Evolutionary conservation across 192 early-diverging fungal species (phyloP).

Genomic region (Gaertneriomyces sp.): DNA sequence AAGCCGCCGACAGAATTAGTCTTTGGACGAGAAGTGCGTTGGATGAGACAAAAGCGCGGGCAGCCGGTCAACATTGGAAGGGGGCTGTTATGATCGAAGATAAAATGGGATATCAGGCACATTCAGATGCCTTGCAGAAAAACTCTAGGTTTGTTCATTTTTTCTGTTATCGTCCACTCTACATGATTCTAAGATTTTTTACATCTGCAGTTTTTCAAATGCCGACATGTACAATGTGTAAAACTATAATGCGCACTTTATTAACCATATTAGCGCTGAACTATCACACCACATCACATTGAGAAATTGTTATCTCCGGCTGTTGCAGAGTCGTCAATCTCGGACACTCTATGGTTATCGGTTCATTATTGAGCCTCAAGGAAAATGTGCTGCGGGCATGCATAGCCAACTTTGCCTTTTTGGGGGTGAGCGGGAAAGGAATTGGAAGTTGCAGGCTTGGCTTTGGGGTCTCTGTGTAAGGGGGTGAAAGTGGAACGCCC

Average conservation of each 20-base stretch:
- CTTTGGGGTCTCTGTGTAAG: no score
- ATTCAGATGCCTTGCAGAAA: slow-evolving; percentile 37
- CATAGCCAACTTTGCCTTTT: no score
- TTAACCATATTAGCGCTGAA: no score
- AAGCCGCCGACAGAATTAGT: slow-evolving; percentile 75
- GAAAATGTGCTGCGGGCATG: no score
- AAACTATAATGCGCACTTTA: neutral
- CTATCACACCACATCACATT: no score
- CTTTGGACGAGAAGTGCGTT: slow-evolving; percentile 62
- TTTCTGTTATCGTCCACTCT: neutral
- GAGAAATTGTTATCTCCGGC: no score
- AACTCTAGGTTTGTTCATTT: slow-evolving; percentile 23
- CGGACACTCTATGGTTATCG: no score
- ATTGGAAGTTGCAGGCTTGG: no score
- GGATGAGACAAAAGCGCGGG: slow-evolving; percentile 11
- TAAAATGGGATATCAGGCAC: slow-evolving; percentile 40
- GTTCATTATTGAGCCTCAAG: no score
- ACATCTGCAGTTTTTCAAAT: slow-evolving; percentile 15
- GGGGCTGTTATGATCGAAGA: slow-evolving; percentile 18
- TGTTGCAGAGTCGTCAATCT: no score
- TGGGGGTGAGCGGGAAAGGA: no score
- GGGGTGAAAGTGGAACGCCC: no score
- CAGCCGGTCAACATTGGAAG: slow-evolving; percentile 35
- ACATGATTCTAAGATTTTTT: neutral
- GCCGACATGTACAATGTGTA: slow-evolving; percentile 22